Evolutionary conservation across 352 stramenopile species (phyloP).

Genomic region (Globisporangium canariense): DNA sequence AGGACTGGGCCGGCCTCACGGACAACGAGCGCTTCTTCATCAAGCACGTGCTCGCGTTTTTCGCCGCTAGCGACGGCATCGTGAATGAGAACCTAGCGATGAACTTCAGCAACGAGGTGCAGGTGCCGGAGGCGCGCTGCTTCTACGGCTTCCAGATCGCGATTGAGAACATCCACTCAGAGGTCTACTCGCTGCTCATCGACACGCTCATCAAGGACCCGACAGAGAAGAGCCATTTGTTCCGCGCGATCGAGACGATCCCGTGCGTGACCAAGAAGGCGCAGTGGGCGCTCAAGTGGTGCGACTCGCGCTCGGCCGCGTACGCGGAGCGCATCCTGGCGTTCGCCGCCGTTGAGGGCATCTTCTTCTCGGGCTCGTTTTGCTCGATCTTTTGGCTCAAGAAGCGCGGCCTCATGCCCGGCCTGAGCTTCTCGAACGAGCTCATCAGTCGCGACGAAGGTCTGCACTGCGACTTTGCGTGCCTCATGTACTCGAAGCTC

Average conservation of each 20-base stretch:
- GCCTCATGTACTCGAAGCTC: constrained; percentile 97
- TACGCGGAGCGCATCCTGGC: constrained; percentile 97
- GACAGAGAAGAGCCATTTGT: constrained; percentile 91
- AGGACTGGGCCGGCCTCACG: constrained; percentile 93
- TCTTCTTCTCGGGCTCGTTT: constrained; percentile 99
- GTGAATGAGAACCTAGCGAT: constrained; percentile 99
- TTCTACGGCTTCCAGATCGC: constrained; percentile 99
- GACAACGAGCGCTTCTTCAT: constrained; percentile 98
- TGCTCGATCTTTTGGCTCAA: constrained; percentile 99
- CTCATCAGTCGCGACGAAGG: constrained; percentile 98
- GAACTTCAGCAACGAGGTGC: constrained; percentile 98
- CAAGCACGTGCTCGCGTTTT: constrained; percentile 98
- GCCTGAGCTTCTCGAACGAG: constrained; percentile 99
- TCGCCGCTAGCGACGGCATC: constrained; percentile 98
- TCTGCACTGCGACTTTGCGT: constrained; percentile 99
- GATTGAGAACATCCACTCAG: constrained; percentile 99
- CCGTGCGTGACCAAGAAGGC: constrained; percentile 98
- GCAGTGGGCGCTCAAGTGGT: constrained; percentile 96
- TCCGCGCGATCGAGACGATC: constrained; percentile 98
- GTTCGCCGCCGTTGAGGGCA: constrained; percentile 98
- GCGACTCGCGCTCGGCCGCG: constrained; percentile 86
- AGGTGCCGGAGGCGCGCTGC: constrained; percentile 95
- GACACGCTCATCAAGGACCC: constrained; percentile 98
- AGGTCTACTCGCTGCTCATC: constrained; percentile 99
- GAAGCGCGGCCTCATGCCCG: constrained; percentile 98